These are phyloP conservation scores for Cutaneotrichosporon mucoides DNA, from an alignment of 1,284 basidiomycete genomes.

Conservation along the genomic window DNA sequence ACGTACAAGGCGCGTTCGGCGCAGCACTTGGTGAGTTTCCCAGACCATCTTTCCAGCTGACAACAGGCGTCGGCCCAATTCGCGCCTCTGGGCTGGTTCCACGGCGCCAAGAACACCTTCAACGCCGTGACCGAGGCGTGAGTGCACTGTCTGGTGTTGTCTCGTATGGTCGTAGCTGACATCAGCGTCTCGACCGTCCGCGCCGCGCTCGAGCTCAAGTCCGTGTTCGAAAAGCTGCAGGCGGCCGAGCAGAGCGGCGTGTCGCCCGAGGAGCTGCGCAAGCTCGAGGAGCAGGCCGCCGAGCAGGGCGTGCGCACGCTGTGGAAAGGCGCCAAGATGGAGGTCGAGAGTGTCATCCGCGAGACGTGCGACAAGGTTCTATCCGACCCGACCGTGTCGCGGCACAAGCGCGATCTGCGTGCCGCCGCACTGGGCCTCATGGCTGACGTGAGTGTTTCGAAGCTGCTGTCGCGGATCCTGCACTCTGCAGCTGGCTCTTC, in stretches of 20 bases:
- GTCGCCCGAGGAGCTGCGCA: constrained; percentile 76
- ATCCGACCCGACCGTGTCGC: constrained; percentile 45
- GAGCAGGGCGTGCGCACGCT: constrained; percentile 87
- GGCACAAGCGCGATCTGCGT: constrained; percentile 65
- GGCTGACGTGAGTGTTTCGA: constrained; percentile 60
- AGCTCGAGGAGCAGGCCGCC: constrained; percentile 92
- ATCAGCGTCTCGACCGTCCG: constrained; percentile 62
- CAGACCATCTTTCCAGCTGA: too few species aligned
- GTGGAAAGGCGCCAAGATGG: constrained; percentile 62
- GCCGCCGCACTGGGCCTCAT: constrained; percentile 79
- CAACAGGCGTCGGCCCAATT: constrained; percentile 55
- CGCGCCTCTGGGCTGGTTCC: constrained; percentile 66
- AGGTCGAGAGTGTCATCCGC: constrained; percentile 70
- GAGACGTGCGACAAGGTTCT: constrained; percentile 90
- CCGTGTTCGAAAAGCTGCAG: constrained; percentile 92
- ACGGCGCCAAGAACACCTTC: constrained; percentile 89
- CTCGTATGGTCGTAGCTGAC: neutral
- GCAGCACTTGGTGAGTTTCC: constrained; percentile 39
- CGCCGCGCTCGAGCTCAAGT: constrained; percentile 81
- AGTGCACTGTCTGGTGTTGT: constrained; percentile 37
- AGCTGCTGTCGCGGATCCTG: too few species aligned
- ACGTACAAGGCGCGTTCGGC: constrained; percentile 79
- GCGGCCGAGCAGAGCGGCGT: constrained; percentile 85
- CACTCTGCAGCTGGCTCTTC: too few species aligned
- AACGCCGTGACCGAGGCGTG: constrained; percentile 90